A percentile compares a stretch with the other conserved stretches of the same genome.
phyloP scores from a whole-genome alignment of 148 eudicot species.

The Fagopyrum homotropicum region DNA sequence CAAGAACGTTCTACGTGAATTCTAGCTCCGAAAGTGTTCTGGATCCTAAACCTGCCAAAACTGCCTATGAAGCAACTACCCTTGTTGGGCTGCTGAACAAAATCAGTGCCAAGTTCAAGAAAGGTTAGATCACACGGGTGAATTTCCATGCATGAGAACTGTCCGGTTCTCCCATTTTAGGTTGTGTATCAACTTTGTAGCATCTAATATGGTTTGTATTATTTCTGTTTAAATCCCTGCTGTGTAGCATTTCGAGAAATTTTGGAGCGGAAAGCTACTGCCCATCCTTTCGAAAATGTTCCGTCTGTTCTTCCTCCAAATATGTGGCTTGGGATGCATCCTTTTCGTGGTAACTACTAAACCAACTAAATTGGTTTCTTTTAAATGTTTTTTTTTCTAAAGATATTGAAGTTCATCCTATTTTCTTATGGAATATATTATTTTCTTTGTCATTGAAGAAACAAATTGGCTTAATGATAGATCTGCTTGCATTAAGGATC shows the following conservation, averaged over 20 bases:
- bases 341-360: constrained; percentile 64
- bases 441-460: neutral
- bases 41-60: constrained; percentile 75
- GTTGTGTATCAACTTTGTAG: constrained; percentile 1
- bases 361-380: neutral
- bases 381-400: neutral
- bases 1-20: constrained; percentile 72
- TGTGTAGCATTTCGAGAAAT: constrained; percentile 78
- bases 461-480: neutral
- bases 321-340: constrained; percentile 88
- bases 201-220: neutral
- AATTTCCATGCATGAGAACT: neutral
- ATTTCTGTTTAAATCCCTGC: neutral
- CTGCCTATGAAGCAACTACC: constrained; percentile 68
- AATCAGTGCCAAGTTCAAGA: constrained; percentile 84
- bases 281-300: constrained; percentile 97
- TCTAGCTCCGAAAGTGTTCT: constrained; percentile 57
- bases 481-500: neutral
- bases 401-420: neutral
- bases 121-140: constrained; percentile 41
- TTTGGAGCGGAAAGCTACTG: constrained; percentile 76
- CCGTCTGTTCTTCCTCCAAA: constrained; percentile 84
- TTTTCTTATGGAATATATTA: neutral
- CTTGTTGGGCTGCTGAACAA: constrained; percentile 86
- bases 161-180: constrained; percentile 5